Base-by-base conservation (phyloP, 306 rosid genomes). In the Carpinus viminea region DNA sequence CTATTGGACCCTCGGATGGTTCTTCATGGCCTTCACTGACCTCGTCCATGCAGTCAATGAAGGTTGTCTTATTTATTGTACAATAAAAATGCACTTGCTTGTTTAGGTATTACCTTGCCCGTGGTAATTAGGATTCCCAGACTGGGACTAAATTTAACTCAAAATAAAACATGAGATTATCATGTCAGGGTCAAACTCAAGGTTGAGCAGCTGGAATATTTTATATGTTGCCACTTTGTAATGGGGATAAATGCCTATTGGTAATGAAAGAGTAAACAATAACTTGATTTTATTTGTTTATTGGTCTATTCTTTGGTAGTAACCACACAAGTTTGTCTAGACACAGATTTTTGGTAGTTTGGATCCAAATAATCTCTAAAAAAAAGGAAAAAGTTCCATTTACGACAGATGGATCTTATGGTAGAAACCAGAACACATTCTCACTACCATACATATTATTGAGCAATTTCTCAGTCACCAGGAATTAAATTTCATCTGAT, bases 1-100 rank as follows among this genome's bases (percentile, higher is more conserved):
- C 87, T 92, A 90, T 76, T 92, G 81, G 97, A 92, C 77, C 97
- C 97, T 81, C 66, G 83, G 2, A 87, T 61, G 86, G 94, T 92
- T 79, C 86, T 92, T 76, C 76, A 81, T 68, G 93, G 94, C 77
- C 71, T 84, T 73, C 89, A 75, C 74, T 84, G 81, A 88, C 65
- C 55, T 66, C 15, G 45, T 69, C 46, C 28, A 34, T 28, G 79
- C 73, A 56, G 64, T 79, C 50, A 78, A 68, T 66, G 76, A 43
- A 78, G 73, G 73, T 57, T 34, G n/a, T 45, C 66, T 60, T 47
- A 73, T 60, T 64, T 56, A 50, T 36, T 74, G 77, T 46, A n/a
- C 72, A 71, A 56, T 57, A 12, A 11, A 55, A 56, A 52, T 36
- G 72, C 74, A 62, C 66, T 83, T 28, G 78, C 53, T 50, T 87